These are phyloP conservation scores for Sarocladiaceae sp. DNA, from an alignment of 2,329 filamentous ascomycete species.

Conservation along the genomic window DNA sequence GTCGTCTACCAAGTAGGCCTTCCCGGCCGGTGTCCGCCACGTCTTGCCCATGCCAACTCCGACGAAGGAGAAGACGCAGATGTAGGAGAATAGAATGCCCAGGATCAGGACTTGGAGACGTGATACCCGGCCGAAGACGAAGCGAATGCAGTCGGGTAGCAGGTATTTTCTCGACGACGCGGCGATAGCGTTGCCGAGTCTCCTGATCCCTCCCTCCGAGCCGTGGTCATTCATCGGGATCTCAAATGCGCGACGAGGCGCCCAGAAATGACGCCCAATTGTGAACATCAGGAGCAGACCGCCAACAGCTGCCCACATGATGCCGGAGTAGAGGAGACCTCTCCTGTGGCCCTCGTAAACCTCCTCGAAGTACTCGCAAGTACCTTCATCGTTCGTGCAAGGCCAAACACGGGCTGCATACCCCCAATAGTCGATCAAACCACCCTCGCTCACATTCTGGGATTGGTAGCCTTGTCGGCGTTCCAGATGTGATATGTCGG, in stretches of 20 bases:
- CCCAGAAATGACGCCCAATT: conserved; percentile 17
- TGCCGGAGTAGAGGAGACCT: conserved; percentile 45
- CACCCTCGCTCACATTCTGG: conserved; percentile 12
- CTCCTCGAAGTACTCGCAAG: conserved; percentile 45
- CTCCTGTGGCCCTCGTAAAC: conserved; percentile 46
- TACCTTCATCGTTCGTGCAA: conserved; percentile 40
- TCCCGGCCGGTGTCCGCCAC: conserved; percentile 65
- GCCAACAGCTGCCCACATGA: conserved; percentile 43
- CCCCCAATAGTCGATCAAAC: conserved; percentile 36
- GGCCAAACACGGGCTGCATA: conserved; percentile 40
- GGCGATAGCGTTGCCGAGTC: conserved; percentile 29
- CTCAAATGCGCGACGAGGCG: background rate
- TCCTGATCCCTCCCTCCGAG: conserved; percentile 16
- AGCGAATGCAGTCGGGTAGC: conserved; percentile 54
- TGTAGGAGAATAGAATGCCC: conserved; percentile 52
- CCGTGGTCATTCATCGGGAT: background rate
- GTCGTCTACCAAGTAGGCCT: conserved; percentile 50
- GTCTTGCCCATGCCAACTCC: conserved; percentile 64
- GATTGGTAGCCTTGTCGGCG: conserved; percentile 7
- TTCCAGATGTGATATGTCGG: background rate
- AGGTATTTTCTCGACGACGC: conserved; percentile 46
- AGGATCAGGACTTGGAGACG: conserved; percentile 64
- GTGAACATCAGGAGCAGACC: conserved; percentile 41
- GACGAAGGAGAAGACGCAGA: conserved; percentile 64
- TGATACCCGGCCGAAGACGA: conserved; percentile 64